A percentile compares a stretch with the other conserved stretches of the same genome.
Conservation (phyloP, 352 stramenopile species). For the Pythium phragmiticola region DNA sequence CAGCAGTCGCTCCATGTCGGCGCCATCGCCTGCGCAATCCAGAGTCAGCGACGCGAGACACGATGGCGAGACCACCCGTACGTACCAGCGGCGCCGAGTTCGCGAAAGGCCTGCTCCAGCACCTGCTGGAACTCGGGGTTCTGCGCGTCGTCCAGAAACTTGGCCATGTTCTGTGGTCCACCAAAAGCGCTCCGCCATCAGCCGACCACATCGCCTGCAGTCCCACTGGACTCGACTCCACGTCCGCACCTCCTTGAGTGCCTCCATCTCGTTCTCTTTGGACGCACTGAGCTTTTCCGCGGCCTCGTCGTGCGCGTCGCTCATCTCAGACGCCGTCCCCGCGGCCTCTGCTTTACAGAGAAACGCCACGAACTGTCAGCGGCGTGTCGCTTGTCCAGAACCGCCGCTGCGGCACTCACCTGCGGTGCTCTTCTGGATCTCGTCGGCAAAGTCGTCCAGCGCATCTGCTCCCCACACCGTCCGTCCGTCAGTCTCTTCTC, state of each 20-base stretch:
- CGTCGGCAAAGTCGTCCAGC: slow-evolving; percentile 81
- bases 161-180: slow-evolving; percentile 66
- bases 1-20: slow-evolving; percentile 73
- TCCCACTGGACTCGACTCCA: background rate
- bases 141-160: slow-evolving; percentile 84
- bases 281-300: slow-evolving; percentile 44
- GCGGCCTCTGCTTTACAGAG: slow-evolving; percentile 2
- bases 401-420: slow-evolving; percentile 5
- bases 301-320: slow-evolving; percentile 44
- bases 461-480: slow-evolving; percentile 36
- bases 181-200: background rate
- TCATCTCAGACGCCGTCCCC: slow-evolving; percentile 33
- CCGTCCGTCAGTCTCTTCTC: background rate
- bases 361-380: background rate
- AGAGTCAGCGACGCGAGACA: background rate
- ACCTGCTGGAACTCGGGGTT: slow-evolving; percentile 87
- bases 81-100: slow-evolving; percentile 67
- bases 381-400: background rate
- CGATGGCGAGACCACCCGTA: background rate
- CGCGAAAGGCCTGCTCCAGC: slow-evolving; percentile 85
- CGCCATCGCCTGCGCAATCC: slow-evolving; percentile 37
- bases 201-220: no score
- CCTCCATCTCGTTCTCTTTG: slow-evolving; percentile 54
- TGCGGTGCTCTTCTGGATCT: slow-evolving; percentile 39
- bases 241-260: slow-evolving; percentile 53